Evolutionary conservation across 139 green algal species (phyloP).

Genomic region (Picochlorum costavermella): DNA sequence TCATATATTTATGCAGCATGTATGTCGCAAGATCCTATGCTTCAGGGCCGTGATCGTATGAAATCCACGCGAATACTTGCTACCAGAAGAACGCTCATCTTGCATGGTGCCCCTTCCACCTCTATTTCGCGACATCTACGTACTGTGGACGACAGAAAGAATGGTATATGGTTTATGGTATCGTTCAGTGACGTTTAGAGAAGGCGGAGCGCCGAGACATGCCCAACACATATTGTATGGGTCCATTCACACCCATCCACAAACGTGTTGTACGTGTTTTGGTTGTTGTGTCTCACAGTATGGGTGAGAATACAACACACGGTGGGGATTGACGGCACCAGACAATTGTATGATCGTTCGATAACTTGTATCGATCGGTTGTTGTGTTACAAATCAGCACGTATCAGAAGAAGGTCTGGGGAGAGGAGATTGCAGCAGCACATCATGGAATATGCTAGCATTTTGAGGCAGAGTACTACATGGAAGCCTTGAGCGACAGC

Average conservation of each 20-base stretch:
- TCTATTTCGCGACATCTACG: neutral
- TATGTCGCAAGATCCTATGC: neutral
- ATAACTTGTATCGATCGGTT: neutral
- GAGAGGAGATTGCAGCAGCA: neutral
- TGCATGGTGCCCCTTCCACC: neutral
- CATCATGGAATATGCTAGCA: neutral
- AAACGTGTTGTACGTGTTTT: neutral
- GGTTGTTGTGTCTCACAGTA: neutral
- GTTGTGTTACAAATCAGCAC: neutral
- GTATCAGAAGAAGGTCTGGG: neutral
- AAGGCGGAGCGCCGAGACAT: neutral
- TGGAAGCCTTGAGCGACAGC: neutral
- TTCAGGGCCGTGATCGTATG: neutral
- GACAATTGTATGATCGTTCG: neutral
- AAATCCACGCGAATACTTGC: slow-evolving; percentile 3
- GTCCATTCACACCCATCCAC: slow-evolving; percentile 4
- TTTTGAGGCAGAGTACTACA: slow-evolving; percentile 1
- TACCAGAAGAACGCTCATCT: slow-evolving; percentile 4
- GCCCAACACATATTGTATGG: neutral
- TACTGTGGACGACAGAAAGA: neutral
- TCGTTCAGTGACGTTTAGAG: neutral
- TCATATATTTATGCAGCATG: neutral
- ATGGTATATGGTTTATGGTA: neutral
- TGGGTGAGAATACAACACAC: neutral
- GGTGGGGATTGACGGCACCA: neutral